Base-by-base conservation (phyloP, 371 early-diverging fungal species). In the Blakeslea trispora region DNA sequence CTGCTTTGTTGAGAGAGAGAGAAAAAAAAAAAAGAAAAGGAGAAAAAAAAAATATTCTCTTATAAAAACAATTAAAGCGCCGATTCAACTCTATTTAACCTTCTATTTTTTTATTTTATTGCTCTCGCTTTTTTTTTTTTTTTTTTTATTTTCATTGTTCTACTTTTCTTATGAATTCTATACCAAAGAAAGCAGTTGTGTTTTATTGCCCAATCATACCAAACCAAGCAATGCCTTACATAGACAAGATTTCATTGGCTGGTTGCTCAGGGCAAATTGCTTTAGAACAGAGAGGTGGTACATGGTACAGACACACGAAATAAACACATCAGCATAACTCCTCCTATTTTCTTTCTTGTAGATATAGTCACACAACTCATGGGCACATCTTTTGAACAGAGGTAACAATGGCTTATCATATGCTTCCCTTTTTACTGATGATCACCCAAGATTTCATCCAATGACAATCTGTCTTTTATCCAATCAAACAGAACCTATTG, bases 61-160 rank as follows among this genome's bases (percentile, higher is more conserved):
- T 18, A n/a, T n/a, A n/a, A n/a, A n/a, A n/a, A n/a, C n/a, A n/a
- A n/a, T n/a, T n/a, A n/a, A n/a, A n/a, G n/a, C n/a, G n/a, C n/a
- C n/a, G n/a, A n/a, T n/a, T n/a, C n/a, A n/a, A n/a, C n/a, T n/a
- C n/a, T n/a, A n/a, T n/a, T n/a, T n/a, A n/a, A n/a, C 13, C 45
- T 57, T 43, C 41, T 43, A 19, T 35, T 34, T 8, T 9, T 24
- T 11, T 18, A 23, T 35, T 14, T 32, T 13, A 31, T 28, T 37
- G 9, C 21, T 14, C 28, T 28, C 74, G 17, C 71, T 77, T 1
- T 65, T 62, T 10, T 81, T 79, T 23, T n/a, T n/a, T 77, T 74
- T 3, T 82, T 76, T 14, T 37, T 6, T 37, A 14, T 14, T 37
- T 37, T 37, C 13, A 7, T 37, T n/a, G n/a, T n/a, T n/a, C n/a